Evolutionary conservation across 1,284 basidiomycete species (phyloP).

Genomic region (Pholiota adiposa): DNA sequence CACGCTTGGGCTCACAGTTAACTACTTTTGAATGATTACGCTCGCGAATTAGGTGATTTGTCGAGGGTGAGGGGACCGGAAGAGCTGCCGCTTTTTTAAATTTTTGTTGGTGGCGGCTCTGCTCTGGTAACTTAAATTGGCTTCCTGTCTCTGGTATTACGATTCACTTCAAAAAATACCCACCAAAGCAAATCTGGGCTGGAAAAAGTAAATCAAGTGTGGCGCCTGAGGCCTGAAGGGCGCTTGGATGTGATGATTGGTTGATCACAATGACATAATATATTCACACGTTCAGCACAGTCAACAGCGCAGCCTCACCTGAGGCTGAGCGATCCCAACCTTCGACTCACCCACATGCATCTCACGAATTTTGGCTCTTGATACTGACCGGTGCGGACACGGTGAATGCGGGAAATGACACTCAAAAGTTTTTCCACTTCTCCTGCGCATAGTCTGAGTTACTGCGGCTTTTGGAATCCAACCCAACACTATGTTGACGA

Average conservation of each 20-base stretch:
- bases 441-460: neutral
- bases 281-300: neutral
- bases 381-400: neutral
- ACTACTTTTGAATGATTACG: neutral
- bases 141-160: too few species aligned
- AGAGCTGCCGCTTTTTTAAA: neutral
- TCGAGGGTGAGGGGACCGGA: neutral
- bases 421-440: neutral
- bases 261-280: neutral
- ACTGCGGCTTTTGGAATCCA: neutral
- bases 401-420: neutral
- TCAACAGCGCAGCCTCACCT: neutral
- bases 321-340: neutral
- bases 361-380: neutral
- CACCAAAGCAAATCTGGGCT: too few species aligned
- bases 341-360: neutral
- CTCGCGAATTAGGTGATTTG: neutral
- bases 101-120: too few species aligned
- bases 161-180: too few species aligned
- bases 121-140: too few species aligned
- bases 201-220: too few species aligned
- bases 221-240: too few species aligned
- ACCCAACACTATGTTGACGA: slow-evolving; percentile 11
- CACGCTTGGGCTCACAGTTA: neutral
- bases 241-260: too few species aligned